Evolutionary conservation across 2,329 filamentous ascomycete genomes (phyloP).

Genomic region (Nannizziopsis arthrosporioides): DNA sequence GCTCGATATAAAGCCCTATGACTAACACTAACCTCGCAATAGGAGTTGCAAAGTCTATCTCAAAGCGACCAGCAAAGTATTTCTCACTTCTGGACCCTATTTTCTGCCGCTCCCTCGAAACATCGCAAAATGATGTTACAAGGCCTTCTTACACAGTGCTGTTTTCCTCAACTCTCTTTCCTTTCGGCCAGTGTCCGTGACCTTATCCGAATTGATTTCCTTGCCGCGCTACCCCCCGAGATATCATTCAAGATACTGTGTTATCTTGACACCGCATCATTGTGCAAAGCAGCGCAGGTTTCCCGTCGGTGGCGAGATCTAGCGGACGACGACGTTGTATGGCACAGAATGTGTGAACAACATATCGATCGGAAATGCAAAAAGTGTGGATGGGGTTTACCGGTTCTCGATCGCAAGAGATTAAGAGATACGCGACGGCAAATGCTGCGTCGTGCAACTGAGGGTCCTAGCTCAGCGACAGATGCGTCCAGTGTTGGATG

Average conservation of each 20-base stretch:
- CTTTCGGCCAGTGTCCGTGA: conserved; percentile 84
- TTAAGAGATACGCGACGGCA: conserved; percentile 77
- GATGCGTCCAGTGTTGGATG: conserved; percentile 17
- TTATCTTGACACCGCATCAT: conserved; percentile 81
- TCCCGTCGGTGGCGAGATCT: conserved; percentile 76
- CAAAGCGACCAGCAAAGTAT: conserved; percentile 87
- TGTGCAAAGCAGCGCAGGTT: conserved; percentile 93
- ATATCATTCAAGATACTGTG: conserved; percentile 87
- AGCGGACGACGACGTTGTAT: conserved; percentile 95
- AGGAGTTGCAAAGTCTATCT: conserved; percentile 73
- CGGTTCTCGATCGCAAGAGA: conserved; percentile 76
- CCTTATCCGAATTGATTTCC: conserved; percentile 93
- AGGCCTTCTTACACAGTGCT: conserved; percentile 91
- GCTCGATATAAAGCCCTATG: background rate
- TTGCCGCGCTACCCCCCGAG: conserved; percentile 77
- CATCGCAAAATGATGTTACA: conserved; percentile 94
- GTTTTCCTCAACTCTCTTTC: conserved; percentile 90
- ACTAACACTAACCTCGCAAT: conserved; percentile 15
- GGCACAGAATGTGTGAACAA: conserved; percentile 97
- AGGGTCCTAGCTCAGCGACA: background rate
- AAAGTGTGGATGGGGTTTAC: conserved; percentile 91
- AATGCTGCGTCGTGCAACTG: conserved; percentile 50
- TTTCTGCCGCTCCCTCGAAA: conserved; percentile 86
- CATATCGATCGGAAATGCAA: conserved; percentile 89
- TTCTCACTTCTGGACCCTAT: conserved; percentile 93